Percentiles rank a stretch among this genome's conserved stretches.
Evolutionary conservation across 2,329 filamentous ascomycete genomes (phyloP).

Genomic region (Claviceps fusiformis): DNA sequence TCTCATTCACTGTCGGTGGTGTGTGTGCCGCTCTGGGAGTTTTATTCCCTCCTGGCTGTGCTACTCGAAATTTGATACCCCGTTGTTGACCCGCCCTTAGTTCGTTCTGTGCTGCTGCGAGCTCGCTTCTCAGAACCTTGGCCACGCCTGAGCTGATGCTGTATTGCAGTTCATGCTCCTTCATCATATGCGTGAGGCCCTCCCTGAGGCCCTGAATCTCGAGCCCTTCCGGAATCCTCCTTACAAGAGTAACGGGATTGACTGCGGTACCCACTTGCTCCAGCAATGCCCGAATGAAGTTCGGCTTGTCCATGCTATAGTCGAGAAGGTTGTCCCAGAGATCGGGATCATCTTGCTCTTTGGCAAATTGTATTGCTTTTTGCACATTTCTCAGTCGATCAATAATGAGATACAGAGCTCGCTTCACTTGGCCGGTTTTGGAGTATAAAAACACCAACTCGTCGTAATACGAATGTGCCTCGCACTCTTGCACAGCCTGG

Average conservation of each 20-base stretch:
- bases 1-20: conserved; percentile 11
- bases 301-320: conserved; percentile 95
- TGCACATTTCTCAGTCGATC: conserved; percentile 83
- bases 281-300: conserved; percentile 81
- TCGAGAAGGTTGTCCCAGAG: conserved; percentile 90
- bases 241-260: conserved; percentile 78
- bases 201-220: conserved; percentile 85
- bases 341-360: conserved; percentile 81
- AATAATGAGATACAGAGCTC: conserved; percentile 83
- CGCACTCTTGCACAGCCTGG: conserved; percentile 62
- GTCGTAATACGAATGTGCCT: conserved; percentile 65
- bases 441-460: conserved; percentile 94
- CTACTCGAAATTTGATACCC: conserved; percentile 79
- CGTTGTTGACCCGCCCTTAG: conserved; percentile 67
- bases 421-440: conserved; percentile 88
- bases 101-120: conserved; percentile 68
- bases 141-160: conserved; percentile 87
- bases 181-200: conserved; percentile 78
- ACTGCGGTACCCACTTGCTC: conserved; percentile 92
- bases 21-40: conserved; percentile 15
- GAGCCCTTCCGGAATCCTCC: conserved; percentile 81
- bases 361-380: conserved; percentile 87
- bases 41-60: conserved; percentile 29
- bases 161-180: conserved; percentile 90
- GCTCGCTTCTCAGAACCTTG: conserved; percentile 73